A percentile compares a stretch with the other conserved stretches of the same genome.
These are phyloP conservation scores for Quercus lobata DNA, from an alignment of 331 rosid genomes.

Conservation along the genomic window DNA sequence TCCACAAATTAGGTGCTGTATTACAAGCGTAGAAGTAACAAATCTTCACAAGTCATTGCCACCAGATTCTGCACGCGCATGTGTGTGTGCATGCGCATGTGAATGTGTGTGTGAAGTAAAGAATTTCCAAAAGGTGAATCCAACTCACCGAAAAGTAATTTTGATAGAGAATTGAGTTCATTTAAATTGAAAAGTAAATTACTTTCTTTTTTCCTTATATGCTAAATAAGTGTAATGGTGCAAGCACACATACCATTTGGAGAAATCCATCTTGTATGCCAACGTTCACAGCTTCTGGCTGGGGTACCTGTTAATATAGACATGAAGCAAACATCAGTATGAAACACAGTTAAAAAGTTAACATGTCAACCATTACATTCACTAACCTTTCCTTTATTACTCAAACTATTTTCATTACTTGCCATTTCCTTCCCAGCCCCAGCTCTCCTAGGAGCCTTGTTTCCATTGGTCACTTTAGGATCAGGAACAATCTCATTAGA, in stretches of 20 bases:
- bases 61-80: background rate
- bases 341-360: constrained; percentile 9
- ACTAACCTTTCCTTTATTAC: constrained; percentile 63
- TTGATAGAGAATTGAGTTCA: background rate
- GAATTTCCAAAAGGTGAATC: background rate
- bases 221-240: background rate
- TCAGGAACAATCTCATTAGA: constrained; percentile 32
- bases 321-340: constrained; percentile 12
- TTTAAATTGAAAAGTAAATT: background rate
- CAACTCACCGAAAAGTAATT: background rate
- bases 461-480: constrained; percentile 36
- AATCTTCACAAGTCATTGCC: constrained; percentile 4
- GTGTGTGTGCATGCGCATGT: no score
- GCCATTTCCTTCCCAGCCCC: constrained; percentile 45
- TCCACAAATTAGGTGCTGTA: constrained; percentile 11
- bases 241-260: constrained; percentile 51
- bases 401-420: constrained; percentile 33
- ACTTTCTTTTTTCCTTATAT: background rate
- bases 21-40: background rate
- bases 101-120: background rate
- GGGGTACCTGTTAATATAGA: constrained; percentile 43
- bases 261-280: constrained; percentile 45
- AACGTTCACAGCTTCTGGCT: constrained; percentile 38
- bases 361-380: constrained; percentile 8
- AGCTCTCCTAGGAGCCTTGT: constrained; percentile 36